These are phyloP conservation scores for Tolypocladium capitatum DNA, from an alignment of 2,329 filamentous ascomycete species.

Conservation along the genomic window DNA sequence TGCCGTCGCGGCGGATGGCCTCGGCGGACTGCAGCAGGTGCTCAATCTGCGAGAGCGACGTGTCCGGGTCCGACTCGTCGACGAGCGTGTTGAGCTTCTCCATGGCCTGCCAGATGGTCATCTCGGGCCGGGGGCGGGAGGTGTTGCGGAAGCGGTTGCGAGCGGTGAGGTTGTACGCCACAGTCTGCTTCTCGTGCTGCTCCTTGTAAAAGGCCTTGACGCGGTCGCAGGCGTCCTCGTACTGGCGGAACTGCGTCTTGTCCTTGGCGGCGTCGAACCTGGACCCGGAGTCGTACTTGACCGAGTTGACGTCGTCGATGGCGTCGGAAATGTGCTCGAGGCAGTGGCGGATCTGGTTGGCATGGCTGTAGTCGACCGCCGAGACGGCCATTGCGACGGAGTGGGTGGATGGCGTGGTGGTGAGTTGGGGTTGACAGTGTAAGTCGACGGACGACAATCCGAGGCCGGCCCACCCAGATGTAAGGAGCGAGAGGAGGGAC, in stretches of 20 bases:
- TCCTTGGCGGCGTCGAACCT: slow-evolving; percentile 64
- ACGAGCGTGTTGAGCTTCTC: slow-evolving; percentile 85
- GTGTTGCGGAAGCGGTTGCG: slow-evolving; percentile 46
- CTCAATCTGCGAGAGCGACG: slow-evolving; percentile 74
- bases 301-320: slow-evolving; percentile 38
- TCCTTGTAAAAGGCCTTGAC: slow-evolving; percentile 79
- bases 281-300: slow-evolving; percentile 39
- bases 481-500: background rate
- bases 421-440: background rate
- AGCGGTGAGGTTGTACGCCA: slow-evolving; percentile 72
- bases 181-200: slow-evolving; percentile 58
- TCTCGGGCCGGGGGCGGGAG: slow-evolving; percentile 48
- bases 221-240: slow-evolving; percentile 68
- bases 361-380: slow-evolving; percentile 9
- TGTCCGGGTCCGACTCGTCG: slow-evolving; percentile 86
- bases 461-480: background rate
- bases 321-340: slow-evolving; percentile 37
- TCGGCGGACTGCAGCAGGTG: slow-evolving; percentile 82
- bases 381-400: slow-evolving; percentile 13
- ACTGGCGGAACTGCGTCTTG: slow-evolving; percentile 71
- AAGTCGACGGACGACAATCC: background rate
- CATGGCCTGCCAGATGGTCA: slow-evolving; percentile 85
- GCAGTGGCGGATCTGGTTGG: slow-evolving; percentile 11
- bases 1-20: slow-evolving; percentile 74
- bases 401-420: background rate